Conservation (phyloP, 176 grass and related monocot genomes). For the Aegilops umbellulata region DNA sequence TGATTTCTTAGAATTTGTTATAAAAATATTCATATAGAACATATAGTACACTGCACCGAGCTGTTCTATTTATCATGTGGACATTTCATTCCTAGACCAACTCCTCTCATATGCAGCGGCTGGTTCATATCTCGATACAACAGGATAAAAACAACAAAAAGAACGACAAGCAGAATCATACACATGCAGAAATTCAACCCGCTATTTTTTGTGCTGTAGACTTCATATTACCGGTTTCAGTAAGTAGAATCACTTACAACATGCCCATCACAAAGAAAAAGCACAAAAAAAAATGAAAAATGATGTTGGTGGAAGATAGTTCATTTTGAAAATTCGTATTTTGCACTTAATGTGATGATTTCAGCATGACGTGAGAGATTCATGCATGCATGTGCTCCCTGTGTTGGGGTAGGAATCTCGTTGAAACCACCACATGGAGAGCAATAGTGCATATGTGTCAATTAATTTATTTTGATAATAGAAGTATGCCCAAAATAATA, state of each 20-base stretch:
- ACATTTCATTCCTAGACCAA: too few species aligned
- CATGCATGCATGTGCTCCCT: too few species aligned
- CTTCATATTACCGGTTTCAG: not conserved
- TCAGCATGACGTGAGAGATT: too few species aligned
- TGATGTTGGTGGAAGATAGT: not conserved
- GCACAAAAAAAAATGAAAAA: not conserved
- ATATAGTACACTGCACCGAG: not conserved
- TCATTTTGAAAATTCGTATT: too few species aligned
- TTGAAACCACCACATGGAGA: too few species aligned
- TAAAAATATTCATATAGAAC: not conserved
- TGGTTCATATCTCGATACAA: not conserved
- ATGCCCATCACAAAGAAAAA: not conserved
- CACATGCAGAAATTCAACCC: not conserved
- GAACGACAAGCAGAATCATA: not conserved
- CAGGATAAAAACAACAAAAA: not conserved
- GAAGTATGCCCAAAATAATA: not conserved
- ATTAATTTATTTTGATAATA: not conserved
- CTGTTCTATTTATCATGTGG: too few species aligned
- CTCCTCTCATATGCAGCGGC: not conserved
- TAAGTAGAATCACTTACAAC: not conserved
- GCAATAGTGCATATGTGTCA: too few species aligned
- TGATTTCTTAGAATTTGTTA: not conserved
- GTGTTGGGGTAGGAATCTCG: too few species aligned
- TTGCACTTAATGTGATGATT: too few species aligned
- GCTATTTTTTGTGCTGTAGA: not conserved